Evolutionary conservation across 768 basidiomycete species (phyloP).

Genomic region (Suillus subaureus): DNA sequence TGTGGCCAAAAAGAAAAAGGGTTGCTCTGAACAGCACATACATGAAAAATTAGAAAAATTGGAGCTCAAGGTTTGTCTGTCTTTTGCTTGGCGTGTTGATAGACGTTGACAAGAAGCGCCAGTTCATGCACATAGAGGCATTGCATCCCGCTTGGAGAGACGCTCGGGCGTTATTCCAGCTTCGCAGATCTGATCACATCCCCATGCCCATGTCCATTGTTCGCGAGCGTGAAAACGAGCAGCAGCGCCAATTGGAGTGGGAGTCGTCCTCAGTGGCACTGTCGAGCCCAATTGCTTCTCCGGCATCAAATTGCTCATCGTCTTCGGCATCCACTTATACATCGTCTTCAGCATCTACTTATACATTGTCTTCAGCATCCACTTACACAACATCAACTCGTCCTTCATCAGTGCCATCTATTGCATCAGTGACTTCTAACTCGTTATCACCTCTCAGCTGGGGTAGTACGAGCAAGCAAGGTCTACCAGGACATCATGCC

Average conservation of each 20-base stretch:
- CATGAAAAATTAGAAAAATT: constrained; percentile 1
- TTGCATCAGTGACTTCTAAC: background rate
- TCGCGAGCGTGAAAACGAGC: background rate
- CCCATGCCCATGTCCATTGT: background rate
- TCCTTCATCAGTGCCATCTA: background rate
- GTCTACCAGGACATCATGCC: background rate
- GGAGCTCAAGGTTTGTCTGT: background rate
- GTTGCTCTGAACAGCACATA: background rate
- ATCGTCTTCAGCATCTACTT: background rate
- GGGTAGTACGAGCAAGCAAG: background rate
- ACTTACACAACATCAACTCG: background rate
- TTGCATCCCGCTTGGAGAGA: constrained; percentile 2
- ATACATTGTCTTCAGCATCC: background rate
- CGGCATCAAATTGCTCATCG: background rate
- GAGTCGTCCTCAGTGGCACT: background rate
- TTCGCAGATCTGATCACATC: background rate
- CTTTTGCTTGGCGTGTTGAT: background rate
- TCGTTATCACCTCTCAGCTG: background rate
- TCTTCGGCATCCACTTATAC: background rate
- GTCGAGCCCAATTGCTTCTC: background rate
- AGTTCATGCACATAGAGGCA: constrained; percentile 1
- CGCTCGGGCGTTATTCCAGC: constrained; percentile 2
- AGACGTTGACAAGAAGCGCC: background rate
- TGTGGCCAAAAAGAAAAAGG: background rate
- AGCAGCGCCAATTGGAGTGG: background rate